Evolutionary conservation across 176 grass and related monocot species (phyloP), one percentile per base, ranked within the genome.

Genomic region (Oryza glaberrima): DNA sequence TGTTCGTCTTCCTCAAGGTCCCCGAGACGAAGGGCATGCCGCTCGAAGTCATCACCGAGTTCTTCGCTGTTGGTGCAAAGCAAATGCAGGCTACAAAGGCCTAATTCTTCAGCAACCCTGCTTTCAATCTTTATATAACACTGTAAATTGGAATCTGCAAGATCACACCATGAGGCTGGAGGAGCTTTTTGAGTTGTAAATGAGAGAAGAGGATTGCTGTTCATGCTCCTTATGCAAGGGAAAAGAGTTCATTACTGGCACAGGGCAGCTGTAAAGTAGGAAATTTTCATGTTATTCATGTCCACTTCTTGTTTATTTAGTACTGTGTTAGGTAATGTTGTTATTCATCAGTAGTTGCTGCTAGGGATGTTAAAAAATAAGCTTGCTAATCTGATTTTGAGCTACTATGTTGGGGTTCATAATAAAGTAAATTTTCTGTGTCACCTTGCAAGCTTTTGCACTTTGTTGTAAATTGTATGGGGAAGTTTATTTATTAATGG

Each of bases 21-120:
- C 95, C 95, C 1, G 95, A 97, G 80, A 97, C 94, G 1, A 97
- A 94, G 56, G 92, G 94, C 49, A 97, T 97, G 94, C 94, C 94
- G 5, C 94, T 97, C 6, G 94, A 97, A 81, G 91, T 97, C 61
- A 97, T 97, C 67, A 89, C 90, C 1, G 94, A 97, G 70, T 97
- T 97, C 82, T 97, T 97, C 41, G 83, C 92, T 0, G 86, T 97
- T 66, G 94, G 92, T 26, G 76, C 89, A 8, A 89, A 81, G 83
- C 81, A 88, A 81, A 66, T 26, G 78, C 82, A 63, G 58, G 58
- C 67, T 20, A 61, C 83, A 3, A 92, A 82, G 48, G 72, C 84
- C 81, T 91, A 70, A 83, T 85, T 85, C 46, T 82, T 69, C 49
- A 52, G 48, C 52, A 70, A 14, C 40, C 65, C 68, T 65, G 22